Evolutionary conservation across 352 stramenopile species (phyloP).

Genomic region (Pythium volutum): DNA sequence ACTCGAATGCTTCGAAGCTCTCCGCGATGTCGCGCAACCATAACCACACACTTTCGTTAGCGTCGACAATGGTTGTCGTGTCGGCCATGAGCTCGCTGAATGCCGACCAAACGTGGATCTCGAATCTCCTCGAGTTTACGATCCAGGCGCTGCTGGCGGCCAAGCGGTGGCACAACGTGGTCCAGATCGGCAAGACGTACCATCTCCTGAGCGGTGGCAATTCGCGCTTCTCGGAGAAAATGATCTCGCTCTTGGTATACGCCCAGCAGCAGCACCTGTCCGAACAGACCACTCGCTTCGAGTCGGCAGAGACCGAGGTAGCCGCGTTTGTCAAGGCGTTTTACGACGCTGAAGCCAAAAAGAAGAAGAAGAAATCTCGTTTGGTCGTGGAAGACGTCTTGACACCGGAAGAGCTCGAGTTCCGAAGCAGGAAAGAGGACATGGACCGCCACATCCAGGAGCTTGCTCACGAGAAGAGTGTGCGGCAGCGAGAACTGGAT

Average conservation of each 20-base stretch:
- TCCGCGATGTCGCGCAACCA: background rate
- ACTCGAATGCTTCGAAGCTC: background rate
- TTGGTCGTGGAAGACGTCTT: slow-evolving; percentile 69
- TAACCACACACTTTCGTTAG: slow-evolving; percentile 21
- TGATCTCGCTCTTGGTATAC: slow-evolving; percentile 54
- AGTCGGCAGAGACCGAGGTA: slow-evolving; percentile 30
- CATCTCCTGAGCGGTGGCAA: slow-evolving; percentile 33
- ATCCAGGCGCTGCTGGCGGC: slow-evolving; percentile 32
- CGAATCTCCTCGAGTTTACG: slow-evolving; percentile 37
- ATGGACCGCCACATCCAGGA: slow-evolving; percentile 40
- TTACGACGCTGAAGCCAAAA: slow-evolving; percentile 59
- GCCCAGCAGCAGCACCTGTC: slow-evolving; percentile 61
- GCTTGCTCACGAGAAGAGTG: slow-evolving; percentile 21
- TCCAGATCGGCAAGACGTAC: slow-evolving; percentile 53
- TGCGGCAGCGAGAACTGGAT: slow-evolving; percentile 19
- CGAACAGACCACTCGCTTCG: slow-evolving; percentile 32
- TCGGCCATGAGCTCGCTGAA: slow-evolving; percentile 33
- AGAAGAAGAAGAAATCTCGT: slow-evolving; percentile 84
- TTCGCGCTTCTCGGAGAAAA: slow-evolving; percentile 56
- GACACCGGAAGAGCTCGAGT: slow-evolving; percentile 58
- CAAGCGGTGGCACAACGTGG: slow-evolving; percentile 51
- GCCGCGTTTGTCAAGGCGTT: slow-evolving; percentile 42
- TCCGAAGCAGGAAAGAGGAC: slow-evolving; percentile 35
- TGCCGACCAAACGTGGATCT: slow-evolving; percentile 51
- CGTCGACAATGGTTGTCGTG: slow-evolving; percentile 36